Evolutionary conservation across 306 rosid genomes (phyloP), one percentile per base, ranked within the genome.

Genomic region (Calophaca sinica): DNA sequence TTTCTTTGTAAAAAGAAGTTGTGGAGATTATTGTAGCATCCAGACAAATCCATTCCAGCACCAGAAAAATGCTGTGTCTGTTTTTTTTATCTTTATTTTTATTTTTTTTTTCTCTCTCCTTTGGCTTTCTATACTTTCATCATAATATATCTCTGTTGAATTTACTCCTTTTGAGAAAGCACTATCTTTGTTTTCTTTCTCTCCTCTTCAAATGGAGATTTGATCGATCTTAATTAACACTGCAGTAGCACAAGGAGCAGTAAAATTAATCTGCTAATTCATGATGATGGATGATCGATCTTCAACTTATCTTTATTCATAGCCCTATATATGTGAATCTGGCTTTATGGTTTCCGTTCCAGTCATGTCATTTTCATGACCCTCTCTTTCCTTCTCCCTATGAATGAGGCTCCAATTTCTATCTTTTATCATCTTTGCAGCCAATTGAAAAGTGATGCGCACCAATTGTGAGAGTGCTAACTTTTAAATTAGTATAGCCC

Each of bases 341-440:
- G 53, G 50, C 90, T 79, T 87, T 89, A 88, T 88, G 96, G 89
- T 86, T 85, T 89, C 76, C 81, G 93, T 82, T 87, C 92, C 78
- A 76, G 96, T 94, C 96, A 83, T 1, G 98, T 92, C 99, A 8
- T 86, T 92, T 84, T 94, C 98, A 62, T 9, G 26, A 35, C 42
- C 77, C 74, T 80, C 71, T 80, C 46, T 6, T 42, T 42, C 42
- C 41, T 36, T 38, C 77, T 80, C 60, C 71, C 12, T 79, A 74
- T 71, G 75, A 70, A 8, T 8, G 10, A 2, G 46, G 79, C 62
- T 66, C 60, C 79, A 64, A 81, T 88, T 86, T 87, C 88, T 49
- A 73, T 87, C 91, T 88, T 88, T 88, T 84, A 84, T 90, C 89
- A 61, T 90, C 84, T 80, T 85, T 89, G 83, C 96, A 93, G 81